Conservation (phyloP, 2,329 filamentous ascomycete species). For the Cercospora sp. region DNA sequence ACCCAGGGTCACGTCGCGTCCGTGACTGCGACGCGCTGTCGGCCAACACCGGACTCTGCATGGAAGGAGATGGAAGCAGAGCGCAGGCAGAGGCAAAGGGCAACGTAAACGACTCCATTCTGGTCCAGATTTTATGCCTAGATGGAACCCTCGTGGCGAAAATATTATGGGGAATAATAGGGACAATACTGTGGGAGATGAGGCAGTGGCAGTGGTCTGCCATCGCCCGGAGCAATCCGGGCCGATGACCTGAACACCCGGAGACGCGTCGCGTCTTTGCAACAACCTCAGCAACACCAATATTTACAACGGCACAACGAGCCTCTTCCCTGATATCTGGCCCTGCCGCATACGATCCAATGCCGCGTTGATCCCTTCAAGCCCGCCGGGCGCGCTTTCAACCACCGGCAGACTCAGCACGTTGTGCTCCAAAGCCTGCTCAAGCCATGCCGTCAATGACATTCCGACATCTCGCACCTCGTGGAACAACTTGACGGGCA, state of each 20-base stretch:
- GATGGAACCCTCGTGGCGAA: not conserved
- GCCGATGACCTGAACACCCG: not conserved
- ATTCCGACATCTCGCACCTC: constrained; percentile 40
- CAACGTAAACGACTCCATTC: too few species aligned
- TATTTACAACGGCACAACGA: constrained; percentile 23
- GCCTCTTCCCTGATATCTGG: constrained; percentile 23
- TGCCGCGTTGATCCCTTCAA: constrained; percentile 24
- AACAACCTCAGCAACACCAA: not conserved
- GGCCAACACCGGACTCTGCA: not conserved
- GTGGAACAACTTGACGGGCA: constrained; percentile 74
- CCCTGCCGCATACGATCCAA: constrained; percentile 24
- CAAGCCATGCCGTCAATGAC: constrained; percentile 24
- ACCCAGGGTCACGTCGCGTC: not conserved
- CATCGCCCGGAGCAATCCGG: not conserved
- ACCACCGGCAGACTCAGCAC: constrained; percentile 17
- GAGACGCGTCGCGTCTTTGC: not conserved
- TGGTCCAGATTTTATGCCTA: not conserved
- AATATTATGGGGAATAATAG: too few species aligned
- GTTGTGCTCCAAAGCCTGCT: constrained; percentile 18
- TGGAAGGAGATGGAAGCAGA: not conserved
- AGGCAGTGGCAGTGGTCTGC: not conserved
- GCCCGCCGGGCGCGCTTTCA: constrained; percentile 19
- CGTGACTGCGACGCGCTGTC: not conserved
- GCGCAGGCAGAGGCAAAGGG: not conserved
- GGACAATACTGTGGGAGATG: not conserved